Percentiles rank a stretch among this genome's conserved stretches.
phyloP scores from a whole-genome alignment of 129 eudicot species.

The Glebionis coronaria region DNA sequence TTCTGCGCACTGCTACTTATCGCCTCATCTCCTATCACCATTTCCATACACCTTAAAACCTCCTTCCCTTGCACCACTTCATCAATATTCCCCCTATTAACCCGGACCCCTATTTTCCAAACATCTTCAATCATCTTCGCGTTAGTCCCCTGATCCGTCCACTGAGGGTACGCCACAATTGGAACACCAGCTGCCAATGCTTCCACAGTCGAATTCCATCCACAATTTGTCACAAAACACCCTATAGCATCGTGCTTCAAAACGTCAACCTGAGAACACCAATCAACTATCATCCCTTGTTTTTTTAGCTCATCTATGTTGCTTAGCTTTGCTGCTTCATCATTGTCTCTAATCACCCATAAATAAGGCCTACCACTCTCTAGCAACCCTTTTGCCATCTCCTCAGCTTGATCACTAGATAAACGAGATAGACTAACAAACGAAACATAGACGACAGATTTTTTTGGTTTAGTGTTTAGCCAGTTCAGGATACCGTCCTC shows the following conservation, averaged over 20 bases:
- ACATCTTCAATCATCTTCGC: slow-evolving; percentile 54
- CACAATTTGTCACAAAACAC: slow-evolving; percentile 56
- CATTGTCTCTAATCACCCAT: slow-evolving; percentile 45
- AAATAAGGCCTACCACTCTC: slow-evolving; percentile 34
- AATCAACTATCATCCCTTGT: slow-evolving; percentile 41
- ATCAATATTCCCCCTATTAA: slow-evolving; percentile 27
- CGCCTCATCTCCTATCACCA: slow-evolving; percentile 45
- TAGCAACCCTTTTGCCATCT: slow-evolving; percentile 42
- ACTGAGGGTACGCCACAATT: slow-evolving; percentile 56
- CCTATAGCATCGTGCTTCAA: slow-evolving; percentile 44
- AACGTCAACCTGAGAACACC: slow-evolving; percentile 55
- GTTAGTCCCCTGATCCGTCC: slow-evolving; percentile 56
- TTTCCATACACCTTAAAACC: slow-evolving; percentile 46
- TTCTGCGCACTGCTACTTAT: slow-evolving; percentile 31
- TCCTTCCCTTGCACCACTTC: slow-evolving; percentile 54
- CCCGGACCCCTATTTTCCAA: slow-evolving; percentile 56
- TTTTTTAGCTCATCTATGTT: slow-evolving; percentile 6
- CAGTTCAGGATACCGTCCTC: slow-evolving; percentile 22
- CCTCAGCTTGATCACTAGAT: slow-evolving; percentile 41
- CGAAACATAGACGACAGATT: slow-evolving; percentile 49
- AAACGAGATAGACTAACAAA: slow-evolving; percentile 54
- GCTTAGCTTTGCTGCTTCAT: slow-evolving; percentile 29
- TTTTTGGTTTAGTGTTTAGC: slow-evolving; percentile 41
- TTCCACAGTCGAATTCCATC: slow-evolving; percentile 66
- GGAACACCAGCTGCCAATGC: slow-evolving; percentile 60